Evolutionary conservation across 257 asterid genomes (phyloP).

Genomic region (Knoxia roxburghii): DNA sequence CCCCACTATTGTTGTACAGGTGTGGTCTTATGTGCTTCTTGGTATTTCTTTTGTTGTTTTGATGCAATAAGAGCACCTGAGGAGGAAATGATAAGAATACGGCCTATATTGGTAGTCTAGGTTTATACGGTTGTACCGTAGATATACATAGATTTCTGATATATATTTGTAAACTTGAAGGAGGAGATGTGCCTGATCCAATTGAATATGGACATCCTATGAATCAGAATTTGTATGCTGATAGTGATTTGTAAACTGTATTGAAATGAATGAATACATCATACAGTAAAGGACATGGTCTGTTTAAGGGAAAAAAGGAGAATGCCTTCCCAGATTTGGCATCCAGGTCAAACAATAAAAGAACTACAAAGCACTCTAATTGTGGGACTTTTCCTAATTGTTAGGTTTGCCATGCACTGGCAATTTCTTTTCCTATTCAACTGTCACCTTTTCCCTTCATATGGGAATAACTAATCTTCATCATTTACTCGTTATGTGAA

Average conservation of each 20-base stretch:
- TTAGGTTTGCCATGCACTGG: neutral
- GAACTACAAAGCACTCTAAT: neutral
- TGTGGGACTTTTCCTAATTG: neutral
- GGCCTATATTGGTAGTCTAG: neutral
- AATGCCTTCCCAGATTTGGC: neutral
- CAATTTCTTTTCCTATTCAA: neutral
- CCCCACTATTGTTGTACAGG: too few species aligned
- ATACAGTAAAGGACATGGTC: neutral
- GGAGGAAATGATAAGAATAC: neutral
- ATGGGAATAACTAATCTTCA: neutral
- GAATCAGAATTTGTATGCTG: too few species aligned
- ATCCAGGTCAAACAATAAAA: neutral
- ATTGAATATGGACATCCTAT: neutral
- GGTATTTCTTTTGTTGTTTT: neutral
- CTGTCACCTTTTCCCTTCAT: neutral
- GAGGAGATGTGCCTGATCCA: too few species aligned
- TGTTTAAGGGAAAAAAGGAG: too few species aligned
- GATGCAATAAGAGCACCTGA: neutral
- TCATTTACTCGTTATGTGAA: conserved; percentile 4
- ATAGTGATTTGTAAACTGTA: neutral
- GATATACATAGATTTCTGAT: neutral
- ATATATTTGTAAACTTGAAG: too few species aligned
- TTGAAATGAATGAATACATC: neutral
- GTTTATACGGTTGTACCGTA: neutral
- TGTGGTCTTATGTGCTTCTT: neutral